Base-by-base conservation (phyloP, 176 grass and related monocot genomes). In the Pharus latifolius region DNA sequence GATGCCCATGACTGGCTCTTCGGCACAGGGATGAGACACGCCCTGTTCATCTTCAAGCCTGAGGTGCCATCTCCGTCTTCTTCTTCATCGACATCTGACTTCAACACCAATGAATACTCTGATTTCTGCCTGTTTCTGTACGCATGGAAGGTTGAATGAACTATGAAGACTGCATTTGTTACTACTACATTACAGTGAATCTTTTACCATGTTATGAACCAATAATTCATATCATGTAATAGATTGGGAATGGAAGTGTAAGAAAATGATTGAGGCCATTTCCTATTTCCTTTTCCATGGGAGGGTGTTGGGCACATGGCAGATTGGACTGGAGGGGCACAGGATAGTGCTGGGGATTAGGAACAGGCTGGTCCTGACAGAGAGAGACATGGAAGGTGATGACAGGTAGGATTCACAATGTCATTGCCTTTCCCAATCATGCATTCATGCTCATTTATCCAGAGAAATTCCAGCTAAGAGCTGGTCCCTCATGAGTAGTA, bases 1-100 rank as follows among this genome's bases (percentile, higher is more conserved):
- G 94, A 97, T 7, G 89, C 91, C 17, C 89, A 97, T 32, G 86
- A 89, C 26, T 97, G 94, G 94, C 81, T 97, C 41, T 97, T 97
- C 60, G 65, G 83, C 70, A 78, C 82, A 0, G 89, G 94, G 9
- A 52, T 84, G 55, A 82, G 89, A 51, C 83, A 97, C n/a, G 94
- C 94, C 0, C 53, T 97, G 22, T 97, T 97, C 74, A 97, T 97
- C 70, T 97, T 97, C 60, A 92, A 97, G 84, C 83, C 86, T 0
- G 78, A 83, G 71, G 52, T 67, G 3, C 72, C 63, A 30, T 48
- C 80, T 0, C 41, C 38, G 17, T 44, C 60, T 30, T 44, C 54
- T 2, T 16, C 47, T 0, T 28, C 60, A 8, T 3, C 59, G 5
- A 20, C 43, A 0, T 51, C 75, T 47, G 48, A 58, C 30, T 32